A percentile compares a stretch with the other conserved stretches of the same genome.
phyloP scores from a whole-genome alignment of 495 filamentous ascomycete genomes.

The Aspergillus bridgeri region DNA sequence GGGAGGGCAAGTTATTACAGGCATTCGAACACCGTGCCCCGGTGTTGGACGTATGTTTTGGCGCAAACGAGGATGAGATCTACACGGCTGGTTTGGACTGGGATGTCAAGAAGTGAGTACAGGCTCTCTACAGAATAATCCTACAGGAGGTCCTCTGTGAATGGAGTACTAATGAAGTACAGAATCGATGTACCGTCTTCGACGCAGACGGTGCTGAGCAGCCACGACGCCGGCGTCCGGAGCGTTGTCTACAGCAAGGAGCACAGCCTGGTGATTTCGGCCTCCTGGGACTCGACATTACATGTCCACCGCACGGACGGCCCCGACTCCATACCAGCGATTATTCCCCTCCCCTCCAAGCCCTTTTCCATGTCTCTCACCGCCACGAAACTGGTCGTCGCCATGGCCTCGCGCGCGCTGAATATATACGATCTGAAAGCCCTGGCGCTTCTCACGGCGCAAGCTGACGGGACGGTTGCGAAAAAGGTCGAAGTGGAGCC shows the following conservation, averaged over 20 bases:
- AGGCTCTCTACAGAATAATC: background rate
- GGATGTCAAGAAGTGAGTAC: constrained; percentile 68
- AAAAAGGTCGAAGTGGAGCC: constrained; percentile 62
- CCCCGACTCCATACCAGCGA: constrained; percentile 47
- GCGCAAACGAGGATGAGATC: constrained; percentile 70
- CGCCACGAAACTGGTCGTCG: constrained; percentile 82
- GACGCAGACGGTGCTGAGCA: constrained; percentile 69
- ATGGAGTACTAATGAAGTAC: constrained; percentile 12
- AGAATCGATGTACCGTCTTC: constrained; percentile 73
- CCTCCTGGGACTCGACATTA: constrained; percentile 88
- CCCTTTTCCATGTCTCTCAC: constrained; percentile 82
- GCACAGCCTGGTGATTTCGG: constrained; percentile 77
- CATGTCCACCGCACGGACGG: constrained; percentile 69
- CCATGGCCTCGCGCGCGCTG: constrained; percentile 87
- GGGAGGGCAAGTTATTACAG: constrained; percentile 58
- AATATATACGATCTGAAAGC: constrained; percentile 88
- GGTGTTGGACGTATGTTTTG: constrained; percentile 89
- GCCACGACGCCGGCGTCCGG: constrained; percentile 74
- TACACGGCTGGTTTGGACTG: constrained; percentile 84
- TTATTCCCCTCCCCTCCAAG: constrained; percentile 71
- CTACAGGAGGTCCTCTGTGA: too few relatives aligned
- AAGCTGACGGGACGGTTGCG: constrained; percentile 38
- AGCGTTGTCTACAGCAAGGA: constrained; percentile 76
- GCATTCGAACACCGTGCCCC: constrained; percentile 82
- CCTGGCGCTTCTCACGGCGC: constrained; percentile 51